Evolutionary conservation across 331 rosid species (phyloP), one percentile per base, ranked within the genome.

Genomic region (Arachis monticola): DNA sequence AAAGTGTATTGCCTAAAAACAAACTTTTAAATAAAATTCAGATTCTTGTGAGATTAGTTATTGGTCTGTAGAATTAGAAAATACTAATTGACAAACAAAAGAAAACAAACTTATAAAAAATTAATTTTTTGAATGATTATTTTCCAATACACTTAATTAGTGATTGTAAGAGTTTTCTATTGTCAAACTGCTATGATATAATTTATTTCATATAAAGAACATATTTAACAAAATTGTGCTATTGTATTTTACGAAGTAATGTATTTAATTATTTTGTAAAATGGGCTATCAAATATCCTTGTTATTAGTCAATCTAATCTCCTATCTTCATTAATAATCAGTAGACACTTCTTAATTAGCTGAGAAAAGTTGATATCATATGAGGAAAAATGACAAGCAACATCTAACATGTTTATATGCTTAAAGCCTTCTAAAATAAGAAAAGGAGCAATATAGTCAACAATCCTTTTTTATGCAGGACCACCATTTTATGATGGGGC

Each of bases 381-480:
- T 4, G 40, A 35, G 3, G 8, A 47, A 62, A 13, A 48, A 53
- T 53, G 3, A 42, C 35, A 64, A 32, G 65, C 5, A 42, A 44
- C 38, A 45, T 44, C 8, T 14, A 40, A 40, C 35, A 64, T 42
- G 32, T 41, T 7, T 70, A 9, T 70, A 42, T 27, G 9, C 1
- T 45, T 22, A 45, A 46, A 8, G 14, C 1, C 31, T 38, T 35
- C 32, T 30, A 47, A 51, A 13, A 35, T 51, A 9, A 30, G 55
- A 48, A 14, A 55, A 22, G 3, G 27, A 53, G 9, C 44, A 57
- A n/a, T 40, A 14, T 40, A 14, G 42, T 7, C 13, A 6, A 48
- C 10, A 1, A 53, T 53, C 8, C 8, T n/a, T 69, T 46, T 60
- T 69, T 67, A 61, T 67, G 68, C 68, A 67, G 68, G 64, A 60